Percentiles rank a stretch among this genome's conserved stretches.
These are phyloP conservation scores for Neospermospora avenae DNA, from an alignment of 2,329 filamentous ascomycete species.

Conservation along the genomic window DNA sequence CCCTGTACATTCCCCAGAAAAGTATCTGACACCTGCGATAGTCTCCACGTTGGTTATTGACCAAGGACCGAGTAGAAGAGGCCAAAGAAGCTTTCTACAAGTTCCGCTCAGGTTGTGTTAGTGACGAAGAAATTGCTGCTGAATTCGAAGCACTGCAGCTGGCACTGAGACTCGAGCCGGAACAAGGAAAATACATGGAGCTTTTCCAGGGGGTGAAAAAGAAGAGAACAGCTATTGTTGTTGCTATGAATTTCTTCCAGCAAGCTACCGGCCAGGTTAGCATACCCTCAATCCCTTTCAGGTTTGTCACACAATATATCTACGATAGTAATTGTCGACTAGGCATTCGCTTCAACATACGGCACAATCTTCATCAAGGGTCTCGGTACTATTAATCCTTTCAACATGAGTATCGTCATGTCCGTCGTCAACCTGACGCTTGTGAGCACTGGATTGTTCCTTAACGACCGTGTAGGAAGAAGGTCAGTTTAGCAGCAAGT, in stretches of 20 bases:
- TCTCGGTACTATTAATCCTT: neutral
- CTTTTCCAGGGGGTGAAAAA: neutral
- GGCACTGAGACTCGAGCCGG: neutral
- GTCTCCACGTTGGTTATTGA: conserved; percentile 1
- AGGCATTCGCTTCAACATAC: neutral
- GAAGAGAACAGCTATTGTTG: neutral
- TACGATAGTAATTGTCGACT: neutral
- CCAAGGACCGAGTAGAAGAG: neutral
- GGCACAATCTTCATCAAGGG: neutral
- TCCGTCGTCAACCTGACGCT: neutral
- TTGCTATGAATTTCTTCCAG: conserved; percentile 1
- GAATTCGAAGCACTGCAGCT: neutral
- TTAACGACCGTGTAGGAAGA: neutral
- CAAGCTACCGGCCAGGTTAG: neutral
- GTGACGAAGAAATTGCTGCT: conserved; percentile 2
- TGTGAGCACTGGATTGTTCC: neutral
- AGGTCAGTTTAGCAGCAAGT: neutral
- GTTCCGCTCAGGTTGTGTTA: neutral
- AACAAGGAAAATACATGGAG: neutral
- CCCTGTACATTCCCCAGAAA: no score
- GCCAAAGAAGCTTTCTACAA: neutral
- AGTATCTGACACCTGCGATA: neutral
- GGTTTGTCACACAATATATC: no score
- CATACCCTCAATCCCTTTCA: neutral
- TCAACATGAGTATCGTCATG: neutral